Percentiles rank a stretch among this genome's conserved stretches.
These are phyloP conservation scores for Apophysomyces trapeziformis DNA, from an alignment of 371 early-diverging fungal species.

Conservation along the genomic window DNA sequence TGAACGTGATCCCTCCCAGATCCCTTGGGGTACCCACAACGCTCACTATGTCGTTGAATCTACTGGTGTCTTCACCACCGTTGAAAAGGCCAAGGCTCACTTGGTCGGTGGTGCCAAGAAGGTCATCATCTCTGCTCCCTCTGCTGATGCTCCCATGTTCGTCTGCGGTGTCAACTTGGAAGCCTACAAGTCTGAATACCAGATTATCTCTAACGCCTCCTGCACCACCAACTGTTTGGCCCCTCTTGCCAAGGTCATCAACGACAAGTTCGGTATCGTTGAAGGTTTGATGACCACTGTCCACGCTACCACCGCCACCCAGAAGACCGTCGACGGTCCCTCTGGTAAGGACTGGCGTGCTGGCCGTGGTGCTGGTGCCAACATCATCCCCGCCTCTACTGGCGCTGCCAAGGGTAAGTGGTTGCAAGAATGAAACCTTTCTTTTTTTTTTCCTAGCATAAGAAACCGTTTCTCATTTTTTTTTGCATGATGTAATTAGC, in stretches of 20 bases:
- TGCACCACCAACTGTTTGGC: slow-evolving; percentile 99
- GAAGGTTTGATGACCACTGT: slow-evolving; percentile 96
- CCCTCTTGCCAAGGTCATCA: slow-evolving; percentile 97
- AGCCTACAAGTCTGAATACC: slow-evolving; percentile 82
- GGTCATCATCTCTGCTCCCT: slow-evolving; percentile 99
- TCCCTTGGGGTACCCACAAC: slow-evolving; percentile 89
- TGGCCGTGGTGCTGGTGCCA: slow-evolving; percentile 92
- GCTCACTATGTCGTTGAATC: slow-evolving; percentile 98
- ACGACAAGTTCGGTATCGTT: slow-evolving; percentile 92
- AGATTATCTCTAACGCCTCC: slow-evolving; percentile 97
- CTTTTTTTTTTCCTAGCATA: neutral
- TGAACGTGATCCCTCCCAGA: slow-evolving; percentile 81
- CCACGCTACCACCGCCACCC: slow-evolving; percentile 98
- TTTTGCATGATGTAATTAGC: slow-evolving; percentile 54
- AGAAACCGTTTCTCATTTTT: neutral
- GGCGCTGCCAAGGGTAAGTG: slow-evolving; percentile 93
- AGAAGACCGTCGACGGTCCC: slow-evolving; percentile 99
- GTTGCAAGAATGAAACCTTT: neutral
- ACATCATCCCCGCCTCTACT: slow-evolving; percentile 99
- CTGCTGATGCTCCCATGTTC: slow-evolving; percentile 87
- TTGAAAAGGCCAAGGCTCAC: slow-evolving; percentile 89
- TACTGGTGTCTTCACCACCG: slow-evolving; percentile 97
- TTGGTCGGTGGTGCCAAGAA: slow-evolving; percentile 95
- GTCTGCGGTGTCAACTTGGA: slow-evolving; percentile 95
- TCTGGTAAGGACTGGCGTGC: slow-evolving; percentile 97